phyloP scores from a whole-genome alignment of 441 rosid genomes.

The Eutrema salsugineum region DNA sequence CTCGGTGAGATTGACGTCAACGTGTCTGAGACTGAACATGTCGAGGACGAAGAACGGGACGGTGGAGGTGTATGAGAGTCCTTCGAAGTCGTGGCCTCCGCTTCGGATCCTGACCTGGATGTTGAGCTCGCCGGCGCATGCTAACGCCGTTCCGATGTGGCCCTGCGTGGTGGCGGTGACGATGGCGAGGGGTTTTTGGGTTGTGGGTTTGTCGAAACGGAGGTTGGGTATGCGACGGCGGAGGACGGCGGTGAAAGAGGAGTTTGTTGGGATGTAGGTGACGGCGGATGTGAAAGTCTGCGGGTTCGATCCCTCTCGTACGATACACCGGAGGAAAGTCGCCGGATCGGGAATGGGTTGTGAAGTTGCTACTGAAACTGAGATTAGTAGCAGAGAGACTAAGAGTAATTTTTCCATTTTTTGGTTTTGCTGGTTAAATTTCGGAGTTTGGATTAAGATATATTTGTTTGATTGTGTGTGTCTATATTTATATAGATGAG shows the following conservation, averaged over 20 bases:
- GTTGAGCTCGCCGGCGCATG: slow-evolving; percentile 33
- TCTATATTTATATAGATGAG: slow-evolving; percentile 5
- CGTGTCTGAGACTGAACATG: slow-evolving; percentile 36
- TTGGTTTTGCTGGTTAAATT: neutral
- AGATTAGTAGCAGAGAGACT: slow-evolving; percentile 8
- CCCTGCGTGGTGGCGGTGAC: slow-evolving; percentile 36
- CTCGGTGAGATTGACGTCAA: slow-evolving; percentile 29
- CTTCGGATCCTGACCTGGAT: slow-evolving; percentile 47
- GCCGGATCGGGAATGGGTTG: slow-evolving; percentile 2
- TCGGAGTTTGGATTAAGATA: slow-evolving; percentile 2
- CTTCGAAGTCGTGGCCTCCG: slow-evolving; percentile 60
- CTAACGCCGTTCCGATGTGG: slow-evolving; percentile 42
- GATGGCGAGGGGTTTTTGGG: slow-evolving; percentile 39
- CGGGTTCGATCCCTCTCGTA: slow-evolving; percentile 10
- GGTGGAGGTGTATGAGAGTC: slow-evolving; percentile 42
- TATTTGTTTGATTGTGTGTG: neutral
- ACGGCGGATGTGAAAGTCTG: slow-evolving; percentile 18
- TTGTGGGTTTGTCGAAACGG: slow-evolving; percentile 31
- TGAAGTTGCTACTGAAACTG: slow-evolving; percentile 10
- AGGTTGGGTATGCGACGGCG: slow-evolving; percentile 38
- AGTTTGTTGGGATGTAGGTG: slow-evolving; percentile 26
- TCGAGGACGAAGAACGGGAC: slow-evolving; percentile 43
- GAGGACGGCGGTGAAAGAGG: slow-evolving; percentile 34
- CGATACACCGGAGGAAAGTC: slow-evolving; percentile 11
- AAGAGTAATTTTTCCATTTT: neutral